phyloP scores from a whole-genome alignment of 208 protist genomes.

The Acanthamoeba royreba region DNA sequence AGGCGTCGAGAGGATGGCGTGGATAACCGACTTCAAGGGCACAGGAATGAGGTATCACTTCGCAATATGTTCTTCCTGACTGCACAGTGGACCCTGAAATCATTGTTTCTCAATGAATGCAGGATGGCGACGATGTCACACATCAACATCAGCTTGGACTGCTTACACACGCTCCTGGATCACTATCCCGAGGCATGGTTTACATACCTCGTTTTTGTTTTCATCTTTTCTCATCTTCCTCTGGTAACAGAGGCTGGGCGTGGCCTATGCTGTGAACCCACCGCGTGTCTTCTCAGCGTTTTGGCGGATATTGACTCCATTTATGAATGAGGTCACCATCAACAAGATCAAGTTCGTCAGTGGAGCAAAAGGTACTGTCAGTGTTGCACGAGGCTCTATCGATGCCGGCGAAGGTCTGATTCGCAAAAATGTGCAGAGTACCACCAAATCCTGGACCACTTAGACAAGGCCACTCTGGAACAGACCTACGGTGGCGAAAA shows the following conservation, averaged over 20 bases:
- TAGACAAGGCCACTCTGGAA: background rate
- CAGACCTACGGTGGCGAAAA: background rate
- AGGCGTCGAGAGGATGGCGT: background rate
- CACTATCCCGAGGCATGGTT: constrained; percentile 20
- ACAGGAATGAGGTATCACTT: background rate
- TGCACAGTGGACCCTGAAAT: too few species aligned
- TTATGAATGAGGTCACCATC: background rate
- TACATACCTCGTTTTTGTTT: too few species aligned
- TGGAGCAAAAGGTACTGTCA: background rate
- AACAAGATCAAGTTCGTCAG: background rate
- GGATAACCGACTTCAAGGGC: background rate
- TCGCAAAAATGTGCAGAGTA: too few species aligned
- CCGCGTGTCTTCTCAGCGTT: background rate
- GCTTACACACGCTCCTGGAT: background rate
- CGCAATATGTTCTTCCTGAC: too few species aligned
- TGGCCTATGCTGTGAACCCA: background rate
- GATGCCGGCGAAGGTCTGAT: too few species aligned
- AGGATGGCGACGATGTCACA: background rate
- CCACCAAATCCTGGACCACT: background rate
- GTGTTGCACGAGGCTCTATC: too few species aligned
- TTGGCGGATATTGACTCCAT: background rate
- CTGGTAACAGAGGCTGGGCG: background rate
- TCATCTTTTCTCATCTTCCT: too few species aligned
- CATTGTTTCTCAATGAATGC: background rate
- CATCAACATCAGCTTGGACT: constrained; percentile 10